Conservation (phyloP, 1,139 yeast species). For the Kluyveromyces marxianus region DNA sequence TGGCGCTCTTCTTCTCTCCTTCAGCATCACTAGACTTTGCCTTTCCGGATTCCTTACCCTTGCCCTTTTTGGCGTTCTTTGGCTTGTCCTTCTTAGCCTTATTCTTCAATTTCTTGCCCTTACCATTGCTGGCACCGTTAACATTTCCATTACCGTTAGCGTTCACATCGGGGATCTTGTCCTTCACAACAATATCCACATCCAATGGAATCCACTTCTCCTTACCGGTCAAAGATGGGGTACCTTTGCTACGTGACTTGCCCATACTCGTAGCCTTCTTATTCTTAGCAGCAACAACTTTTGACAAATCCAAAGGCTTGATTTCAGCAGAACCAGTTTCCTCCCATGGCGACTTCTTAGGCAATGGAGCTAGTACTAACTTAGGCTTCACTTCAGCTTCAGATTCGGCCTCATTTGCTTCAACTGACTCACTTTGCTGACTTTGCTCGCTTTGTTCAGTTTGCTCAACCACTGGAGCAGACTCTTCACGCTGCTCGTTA, state of each 20-base stretch:
- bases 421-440: too few relatives aligned
- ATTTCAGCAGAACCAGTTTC: constrained; percentile 39
- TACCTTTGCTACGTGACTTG: constrained; percentile 27
- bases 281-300: constrained; percentile 34
- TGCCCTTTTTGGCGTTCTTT: background rate
- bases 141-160: constrained; percentile 11
- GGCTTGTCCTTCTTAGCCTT: constrained; percentile 5
- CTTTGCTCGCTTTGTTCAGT: too few relatives aligned
- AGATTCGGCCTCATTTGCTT: constrained; percentile 12
- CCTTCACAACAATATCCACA: constrained; percentile 56
- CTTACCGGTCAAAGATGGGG: constrained; percentile 45
- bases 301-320: constrained; percentile 46
- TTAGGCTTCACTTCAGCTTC: constrained; percentile 12
- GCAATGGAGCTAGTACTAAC: constrained; percentile 74
- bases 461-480: too few relatives aligned
- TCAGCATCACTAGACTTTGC: constrained; percentile 1
- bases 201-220: constrained; percentile 89
- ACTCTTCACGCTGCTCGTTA: background rate
- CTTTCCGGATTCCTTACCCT: background rate
- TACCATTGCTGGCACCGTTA: constrained; percentile 19
- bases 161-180: constrained; percentile 4
- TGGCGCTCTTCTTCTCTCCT: background rate
- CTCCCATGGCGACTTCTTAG: constrained; percentile 68
- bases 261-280: constrained; percentile 20
- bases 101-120: constrained; percentile 2